A percentile compares a stretch with the other conserved stretches of the same genome.
Evolutionary conservation across 345 rosid genomes (phyloP).

Genomic region (Raphanus sativus): DNA sequence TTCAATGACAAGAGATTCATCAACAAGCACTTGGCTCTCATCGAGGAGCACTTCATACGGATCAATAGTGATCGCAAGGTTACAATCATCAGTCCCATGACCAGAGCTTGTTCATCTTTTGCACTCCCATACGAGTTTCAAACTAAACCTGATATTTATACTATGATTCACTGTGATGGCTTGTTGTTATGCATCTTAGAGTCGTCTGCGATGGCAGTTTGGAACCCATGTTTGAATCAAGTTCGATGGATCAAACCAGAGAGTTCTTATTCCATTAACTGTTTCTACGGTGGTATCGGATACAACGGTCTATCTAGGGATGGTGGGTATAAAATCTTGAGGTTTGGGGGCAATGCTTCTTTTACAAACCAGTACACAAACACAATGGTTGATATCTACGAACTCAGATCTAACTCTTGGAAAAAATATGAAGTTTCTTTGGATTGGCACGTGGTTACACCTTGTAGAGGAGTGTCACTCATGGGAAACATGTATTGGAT

Average conservation of each 20-base stretch:
- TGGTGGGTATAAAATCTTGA: constrained; percentile 13
- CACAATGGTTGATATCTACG: constrained; percentile 10
- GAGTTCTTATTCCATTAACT: not conserved
- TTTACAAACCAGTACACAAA: not conserved
- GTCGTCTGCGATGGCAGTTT: constrained; percentile 1
- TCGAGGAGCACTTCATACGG: constrained; percentile 4
- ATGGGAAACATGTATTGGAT: constrained; percentile 33
- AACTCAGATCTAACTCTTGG: not conserved
- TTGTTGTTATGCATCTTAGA: constrained; percentile 26
- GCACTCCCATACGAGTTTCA: constrained; percentile 19
- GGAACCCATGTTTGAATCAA: constrained; percentile 26
- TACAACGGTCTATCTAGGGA: constrained; percentile 9
- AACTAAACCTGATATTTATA: not conserved
- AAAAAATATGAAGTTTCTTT: not conserved
- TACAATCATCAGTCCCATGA: constrained; percentile 9
- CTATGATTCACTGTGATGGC: constrained; percentile 21
- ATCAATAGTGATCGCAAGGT: constrained; percentile 1
- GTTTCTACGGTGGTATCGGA: constrained; percentile 18
- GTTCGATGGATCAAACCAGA: constrained; percentile 20
- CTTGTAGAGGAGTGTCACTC: constrained; percentile 22
- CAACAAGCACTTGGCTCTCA: constrained; percentile 22
- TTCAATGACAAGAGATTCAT: constrained; percentile 20
- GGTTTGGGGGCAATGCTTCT: not conserved
- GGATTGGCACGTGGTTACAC: constrained; percentile 16
- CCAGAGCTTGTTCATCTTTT: not conserved